Percentiles rank a stretch among this genome's conserved stretches.
These are phyloP conservation scores for Trametes elegans DNA, from an alignment of 768 basidiomycete species.

Conservation along the genomic window DNA sequence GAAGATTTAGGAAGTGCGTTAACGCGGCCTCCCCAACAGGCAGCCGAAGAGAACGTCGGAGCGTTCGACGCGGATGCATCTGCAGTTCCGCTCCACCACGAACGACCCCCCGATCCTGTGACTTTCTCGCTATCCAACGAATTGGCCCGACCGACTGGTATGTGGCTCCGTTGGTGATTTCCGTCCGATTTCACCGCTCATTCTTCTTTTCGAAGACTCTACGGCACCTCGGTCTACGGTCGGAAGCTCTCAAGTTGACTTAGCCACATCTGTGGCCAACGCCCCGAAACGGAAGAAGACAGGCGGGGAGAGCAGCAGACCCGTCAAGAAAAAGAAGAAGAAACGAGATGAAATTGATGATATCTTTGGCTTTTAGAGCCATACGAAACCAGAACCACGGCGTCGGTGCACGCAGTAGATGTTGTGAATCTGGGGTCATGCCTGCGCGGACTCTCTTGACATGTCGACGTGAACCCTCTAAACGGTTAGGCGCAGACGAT, in stretches of 20 bases:
- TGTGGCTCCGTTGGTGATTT: neutral
- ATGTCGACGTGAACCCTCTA: too few relatives aligned
- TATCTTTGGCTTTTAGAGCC: constrained; percentile 50
- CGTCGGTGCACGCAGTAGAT: neutral
- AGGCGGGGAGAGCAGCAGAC: constrained; percentile 23
- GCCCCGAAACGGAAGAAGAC: constrained; percentile 18
- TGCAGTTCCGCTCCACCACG: neutral
- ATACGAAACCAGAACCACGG: neutral
- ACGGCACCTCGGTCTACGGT: neutral
- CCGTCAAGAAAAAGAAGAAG: constrained; percentile 37
- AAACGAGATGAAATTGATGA: constrained; percentile 62
- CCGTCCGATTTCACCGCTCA: neutral
- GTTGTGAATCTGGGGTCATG: too few relatives aligned
- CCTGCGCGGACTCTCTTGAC: too few relatives aligned
- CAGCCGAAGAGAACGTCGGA: neutral
- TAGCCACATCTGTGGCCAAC: neutral
- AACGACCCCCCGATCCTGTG: neutral
- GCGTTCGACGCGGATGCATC: constrained; percentile 5
- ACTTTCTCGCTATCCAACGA: constrained; percentile 7
- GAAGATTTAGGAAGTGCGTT: constrained; percentile 21
- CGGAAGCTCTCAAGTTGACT: too few relatives aligned
- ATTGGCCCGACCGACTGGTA: constrained; percentile 8
- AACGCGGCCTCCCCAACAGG: neutral
- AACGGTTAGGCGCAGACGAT: neutral
- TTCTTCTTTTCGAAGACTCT: neutral